Evolutionary conservation across 352 stramenopile genomes (phyloP).

Genomic region (Phytophthora sojae): DNA sequence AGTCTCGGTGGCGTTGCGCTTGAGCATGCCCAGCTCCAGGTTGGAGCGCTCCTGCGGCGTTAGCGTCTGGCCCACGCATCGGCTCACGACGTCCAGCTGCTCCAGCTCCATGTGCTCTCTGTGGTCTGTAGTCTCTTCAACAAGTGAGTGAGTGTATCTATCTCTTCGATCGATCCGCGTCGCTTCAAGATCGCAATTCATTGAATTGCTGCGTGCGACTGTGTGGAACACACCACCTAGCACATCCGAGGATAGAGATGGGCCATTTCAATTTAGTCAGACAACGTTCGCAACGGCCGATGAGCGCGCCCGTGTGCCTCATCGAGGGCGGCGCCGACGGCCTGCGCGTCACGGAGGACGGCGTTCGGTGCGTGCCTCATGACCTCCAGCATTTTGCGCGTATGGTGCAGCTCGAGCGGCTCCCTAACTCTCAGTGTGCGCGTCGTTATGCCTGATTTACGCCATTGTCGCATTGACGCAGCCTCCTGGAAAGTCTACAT

Average conservation of each 20-base stretch:
- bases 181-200: constrained; percentile 45
- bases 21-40: constrained; percentile 76
- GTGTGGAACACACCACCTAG: constrained; percentile 20
- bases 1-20: constrained; percentile 68
- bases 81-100: constrained; percentile 75
- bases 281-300: constrained; percentile 1
- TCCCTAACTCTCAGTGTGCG: constrained; percentile 2
- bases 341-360: constrained; percentile 61
- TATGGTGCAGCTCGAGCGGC: neutral
- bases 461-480: constrained; percentile 23
- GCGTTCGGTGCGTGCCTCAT: constrained; percentile 44
- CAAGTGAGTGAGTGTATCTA: too few relatives aligned
- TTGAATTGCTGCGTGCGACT: constrained; percentile 14
- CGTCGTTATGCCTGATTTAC: constrained; percentile 4
- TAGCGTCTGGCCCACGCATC: constrained; percentile 71
- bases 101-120: constrained; percentile 69
- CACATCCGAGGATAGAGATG: constrained; percentile 29
- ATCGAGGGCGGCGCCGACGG: constrained; percentile 60
- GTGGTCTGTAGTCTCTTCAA: constrained; percentile 1
- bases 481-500: constrained; percentile 64
- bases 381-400: neutral
- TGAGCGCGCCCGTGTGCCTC: constrained; percentile 60
- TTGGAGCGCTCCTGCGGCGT: constrained; percentile 82
- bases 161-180: neutral
- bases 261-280: constrained; percentile 18